Evolutionary conservation across 495 filamentous ascomycete genomes (phyloP).

Genomic region (Clohesyomyces aquaticus): DNA sequence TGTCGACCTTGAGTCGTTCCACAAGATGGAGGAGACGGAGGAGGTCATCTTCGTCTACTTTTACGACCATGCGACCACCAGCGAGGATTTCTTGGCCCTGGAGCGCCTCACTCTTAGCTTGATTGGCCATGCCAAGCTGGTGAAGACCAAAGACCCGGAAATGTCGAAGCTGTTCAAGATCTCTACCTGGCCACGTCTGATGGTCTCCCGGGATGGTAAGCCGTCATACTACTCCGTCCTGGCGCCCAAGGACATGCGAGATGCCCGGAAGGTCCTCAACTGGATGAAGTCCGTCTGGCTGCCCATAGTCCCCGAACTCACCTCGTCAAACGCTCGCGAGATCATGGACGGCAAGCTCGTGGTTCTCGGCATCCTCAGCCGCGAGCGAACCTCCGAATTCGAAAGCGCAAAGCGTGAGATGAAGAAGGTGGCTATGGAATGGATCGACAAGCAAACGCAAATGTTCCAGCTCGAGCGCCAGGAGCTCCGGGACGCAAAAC

Average conservation of each 20-base stretch:
- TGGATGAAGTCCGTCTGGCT: constrained; percentile 98
- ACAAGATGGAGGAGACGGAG: constrained; percentile 85
- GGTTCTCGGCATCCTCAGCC: constrained; percentile 84
- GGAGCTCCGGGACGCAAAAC: constrained; percentile 90
- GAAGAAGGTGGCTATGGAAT: constrained; percentile 92
- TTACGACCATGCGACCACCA: constrained; percentile 91
- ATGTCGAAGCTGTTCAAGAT: constrained; percentile 87
- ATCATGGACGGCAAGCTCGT: constrained; percentile 94
- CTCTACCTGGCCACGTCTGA: constrained; percentile 87
- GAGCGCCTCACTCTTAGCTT: constrained; percentile 83
- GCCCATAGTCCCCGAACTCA: constrained; percentile 95
- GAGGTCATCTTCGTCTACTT: constrained; percentile 97
- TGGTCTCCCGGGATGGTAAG: constrained; percentile 86
- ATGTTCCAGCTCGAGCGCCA: constrained; percentile 88
- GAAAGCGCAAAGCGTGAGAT: constrained; percentile 78
- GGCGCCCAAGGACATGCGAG: constrained; percentile 85
- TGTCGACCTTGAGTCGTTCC: constrained; percentile 74
- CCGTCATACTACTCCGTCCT: constrained; percentile 86
- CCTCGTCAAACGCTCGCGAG: constrained; percentile 84
- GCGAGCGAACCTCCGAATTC: constrained; percentile 80
- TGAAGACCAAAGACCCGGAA: constrained; percentile 77
- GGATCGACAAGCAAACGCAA: constrained; percentile 94
- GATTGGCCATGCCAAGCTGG: constrained; percentile 87
- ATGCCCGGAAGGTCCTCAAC: constrained; percentile 73
- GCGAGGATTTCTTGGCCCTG: constrained; percentile 86